A percentile compares a stretch with the other conserved stretches of the same genome.
Conservation (phyloP, 2,329 filamentous ascomycete species). For the Colletotrichum acutatum region DNA sequence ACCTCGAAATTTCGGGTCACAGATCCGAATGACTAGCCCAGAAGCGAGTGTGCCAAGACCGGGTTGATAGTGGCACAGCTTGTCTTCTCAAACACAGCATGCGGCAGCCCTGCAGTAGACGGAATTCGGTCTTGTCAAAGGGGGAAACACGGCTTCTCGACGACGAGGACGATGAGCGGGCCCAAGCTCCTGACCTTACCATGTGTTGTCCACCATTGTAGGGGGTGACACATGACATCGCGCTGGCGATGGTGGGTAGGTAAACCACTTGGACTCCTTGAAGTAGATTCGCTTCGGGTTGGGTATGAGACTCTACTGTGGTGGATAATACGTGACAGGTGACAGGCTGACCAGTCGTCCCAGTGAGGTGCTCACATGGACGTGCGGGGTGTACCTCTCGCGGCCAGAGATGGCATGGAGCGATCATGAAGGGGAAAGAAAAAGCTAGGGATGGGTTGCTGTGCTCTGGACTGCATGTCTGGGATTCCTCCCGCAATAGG, state of each 20-base stretch:
- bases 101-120: conserved; percentile 4
- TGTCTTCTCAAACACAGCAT: conserved; percentile 6
- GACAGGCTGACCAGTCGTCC: not conserved
- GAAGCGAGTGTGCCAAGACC: not conserved
- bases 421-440: not conserved
- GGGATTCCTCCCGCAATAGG: not conserved
- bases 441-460: conserved; percentile 6
- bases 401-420: not conserved
- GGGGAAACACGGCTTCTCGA: not conserved
- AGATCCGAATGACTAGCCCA: not conserved
- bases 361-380: conserved; percentile 17
- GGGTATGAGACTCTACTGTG: not conserved
- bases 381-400: not conserved
- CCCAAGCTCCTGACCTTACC: not conserved
- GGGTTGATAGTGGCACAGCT: not conserved
- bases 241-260: not conserved
- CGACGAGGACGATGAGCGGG: not conserved
- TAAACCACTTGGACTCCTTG: not conserved
- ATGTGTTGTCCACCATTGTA: not conserved
- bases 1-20: not conserved
- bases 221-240: not conserved
- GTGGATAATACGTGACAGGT: not conserved
- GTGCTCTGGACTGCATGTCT: not conserved
- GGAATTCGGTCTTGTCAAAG: not conserved
- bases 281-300: not conserved